Base-by-base conservation (phyloP, 2,329 filamentous ascomycete genomes). In the Neofusicoccum sp. region DNA sequence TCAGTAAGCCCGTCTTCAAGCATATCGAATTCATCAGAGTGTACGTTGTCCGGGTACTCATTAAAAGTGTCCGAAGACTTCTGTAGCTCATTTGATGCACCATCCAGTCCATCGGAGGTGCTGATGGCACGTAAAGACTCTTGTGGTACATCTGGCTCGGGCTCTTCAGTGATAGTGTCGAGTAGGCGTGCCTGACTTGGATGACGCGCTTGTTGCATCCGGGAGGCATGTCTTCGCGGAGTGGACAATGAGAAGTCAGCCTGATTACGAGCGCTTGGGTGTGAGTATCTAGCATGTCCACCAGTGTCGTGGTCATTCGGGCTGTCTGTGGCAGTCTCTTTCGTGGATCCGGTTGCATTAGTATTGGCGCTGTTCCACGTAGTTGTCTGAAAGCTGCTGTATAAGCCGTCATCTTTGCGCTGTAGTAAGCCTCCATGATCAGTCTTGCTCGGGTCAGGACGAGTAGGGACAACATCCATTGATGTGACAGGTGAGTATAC, bases 401-500 rank as follows among this genome's bases (percentile, higher is more conserved):
- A n/a, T 9, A n/a, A 43, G 7, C 9, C 9, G 30, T 33, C n/a
- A 48, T 14, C 6, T 14, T 33, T 16, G 8, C 43, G 4, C 14
- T 43, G 28, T 7, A 14, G 34, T 33, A n/a, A 11, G 5, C 20
- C n/a, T 34, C n/a, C 47, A 34, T 28, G 6, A 26, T 9, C 26
- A 20, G 49, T 53, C 16, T n/a, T 40, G 34, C 26, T 56, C 2
- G 51, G 43, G 26, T 6, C 20, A 11, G 51, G 28, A 6, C 11
- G 47, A 8, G 36, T 16, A 16, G 36, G 34, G 38, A 56, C 24
- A 9, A 51, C 51, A 26, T 60, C 57, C 57, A 60, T 60, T 34
- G 57, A 60, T n/a, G 57, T 60, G 36, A 60, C 24, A 26, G 44
- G 45, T 14, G 57, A n/a, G 16, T 43, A 44, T 33, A 60, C 28